Evolutionary conservation across 345 rosid species (phyloP).

Genomic region (Pistacia vera): DNA sequence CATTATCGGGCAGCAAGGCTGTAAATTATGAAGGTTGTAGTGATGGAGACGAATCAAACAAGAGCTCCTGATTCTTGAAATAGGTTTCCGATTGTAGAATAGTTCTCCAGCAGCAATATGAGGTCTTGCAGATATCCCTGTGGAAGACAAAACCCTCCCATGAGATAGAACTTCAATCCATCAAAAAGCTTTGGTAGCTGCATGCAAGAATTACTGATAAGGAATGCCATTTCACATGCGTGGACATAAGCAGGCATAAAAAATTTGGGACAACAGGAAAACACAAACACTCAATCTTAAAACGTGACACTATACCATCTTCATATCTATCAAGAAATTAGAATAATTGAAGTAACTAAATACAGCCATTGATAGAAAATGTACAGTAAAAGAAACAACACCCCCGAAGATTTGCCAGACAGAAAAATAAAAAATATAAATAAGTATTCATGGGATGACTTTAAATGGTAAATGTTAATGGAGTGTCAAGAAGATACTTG

Average conservation of each 20-base stretch:
- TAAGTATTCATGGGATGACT: not conserved
- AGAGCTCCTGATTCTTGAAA: slow-evolving; percentile 29
- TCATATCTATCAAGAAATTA: not conserved
- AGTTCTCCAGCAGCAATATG: slow-evolving; percentile 66
- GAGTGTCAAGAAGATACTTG: not conserved
- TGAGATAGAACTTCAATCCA: slow-evolving; percentile 56
- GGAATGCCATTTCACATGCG: not conserved
- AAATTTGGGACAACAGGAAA: not conserved
- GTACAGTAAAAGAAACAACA: not conserved
- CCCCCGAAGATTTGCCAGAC: no score
- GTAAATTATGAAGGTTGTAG: slow-evolving; percentile 66
- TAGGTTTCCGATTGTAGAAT: slow-evolving; percentile 70
- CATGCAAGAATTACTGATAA: slow-evolving; percentile 18
- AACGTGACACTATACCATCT: not conserved
- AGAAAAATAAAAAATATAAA: no score
- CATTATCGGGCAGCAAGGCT: slow-evolving; percentile 46
- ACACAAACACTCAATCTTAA: not conserved
- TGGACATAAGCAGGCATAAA: not conserved
- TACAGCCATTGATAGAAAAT: not conserved
- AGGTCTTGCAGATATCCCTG: slow-evolving; percentile 83
- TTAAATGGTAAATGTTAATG: not conserved
- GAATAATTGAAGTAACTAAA: not conserved
- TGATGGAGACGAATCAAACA: slow-evolving; percentile 22
- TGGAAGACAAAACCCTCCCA: slow-evolving; percentile 74
- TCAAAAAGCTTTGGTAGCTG: slow-evolving; percentile 68